Evolutionary conservation across 2,329 filamentous ascomycete species (phyloP).

Genomic region (Arthrobotrys megalospora): DNA sequence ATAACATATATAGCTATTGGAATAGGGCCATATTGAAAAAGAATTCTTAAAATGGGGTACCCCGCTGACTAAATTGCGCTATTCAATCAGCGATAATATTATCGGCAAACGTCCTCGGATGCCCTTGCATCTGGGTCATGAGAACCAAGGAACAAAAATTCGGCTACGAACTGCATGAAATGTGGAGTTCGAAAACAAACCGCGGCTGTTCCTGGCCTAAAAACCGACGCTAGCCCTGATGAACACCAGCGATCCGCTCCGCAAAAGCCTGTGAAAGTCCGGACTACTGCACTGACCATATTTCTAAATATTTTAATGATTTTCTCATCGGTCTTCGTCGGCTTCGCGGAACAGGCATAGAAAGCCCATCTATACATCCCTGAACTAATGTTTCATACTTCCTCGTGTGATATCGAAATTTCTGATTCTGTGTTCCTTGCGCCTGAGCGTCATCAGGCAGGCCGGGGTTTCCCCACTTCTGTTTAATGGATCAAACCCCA

Average conservation of each 20-base stretch:
- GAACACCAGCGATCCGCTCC: constrained; percentile 24
- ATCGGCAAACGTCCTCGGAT: constrained; percentile 9
- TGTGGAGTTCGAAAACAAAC: neutral
- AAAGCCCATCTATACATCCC: constrained; percentile 3
- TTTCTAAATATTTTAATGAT: neutral
- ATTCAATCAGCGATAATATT: neutral
- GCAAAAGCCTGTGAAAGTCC: constrained; percentile 52
- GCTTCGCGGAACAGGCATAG: constrained; percentile 52
- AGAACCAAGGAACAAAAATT: constrained; percentile 38
- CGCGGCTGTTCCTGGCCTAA: constrained; percentile 31
- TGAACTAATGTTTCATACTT: constrained; percentile 35
- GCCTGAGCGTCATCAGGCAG: constrained; percentile 51
- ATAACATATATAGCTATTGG: too few relatives aligned
- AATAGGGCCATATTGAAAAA: too few relatives aligned
- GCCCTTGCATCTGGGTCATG: constrained; percentile 44
- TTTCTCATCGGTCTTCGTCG: constrained; percentile 39
- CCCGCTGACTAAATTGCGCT: neutral
- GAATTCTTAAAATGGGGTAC: neutral
- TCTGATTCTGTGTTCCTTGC: constrained; percentile 35
- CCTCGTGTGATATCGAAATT: constrained; percentile 25
- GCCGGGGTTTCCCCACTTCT: constrained; percentile 36
- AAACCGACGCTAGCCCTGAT: constrained; percentile 16
- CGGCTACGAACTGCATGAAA: constrained; percentile 8
- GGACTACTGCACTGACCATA: constrained; percentile 14
- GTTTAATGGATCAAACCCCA: constrained; percentile 26